These are phyloP conservation scores for Sporobolomyces phaffii DNA, from an alignment of 768 basidiomycete species.

Conservation along the genomic window DNA sequence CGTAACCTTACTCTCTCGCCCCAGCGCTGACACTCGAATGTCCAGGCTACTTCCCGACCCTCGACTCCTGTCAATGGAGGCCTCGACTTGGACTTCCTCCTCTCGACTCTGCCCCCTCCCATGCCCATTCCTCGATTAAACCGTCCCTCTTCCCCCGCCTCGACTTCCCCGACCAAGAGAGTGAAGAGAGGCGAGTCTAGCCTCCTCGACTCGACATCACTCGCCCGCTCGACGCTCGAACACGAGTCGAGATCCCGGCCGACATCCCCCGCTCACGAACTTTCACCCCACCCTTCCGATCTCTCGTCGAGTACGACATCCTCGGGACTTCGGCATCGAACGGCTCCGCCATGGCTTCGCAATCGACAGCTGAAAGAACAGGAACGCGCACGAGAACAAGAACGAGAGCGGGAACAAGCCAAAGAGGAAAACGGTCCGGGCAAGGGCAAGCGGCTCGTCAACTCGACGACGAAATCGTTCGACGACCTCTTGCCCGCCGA, in stretches of 20 bases:
- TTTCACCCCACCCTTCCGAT: not conserved
- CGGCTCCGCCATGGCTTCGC: not conserved
- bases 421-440: too few species aligned
- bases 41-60: not conserved
- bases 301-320: not conserved
- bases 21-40: not conserved
- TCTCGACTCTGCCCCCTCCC: not conserved
- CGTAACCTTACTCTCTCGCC: not conserved
- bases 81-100: not conserved
- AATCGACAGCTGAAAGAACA: constrained; percentile 8
- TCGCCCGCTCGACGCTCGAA: too few species aligned
- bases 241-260: too few species aligned
- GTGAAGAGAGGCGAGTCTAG: not conserved
- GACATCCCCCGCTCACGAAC: not conserved
- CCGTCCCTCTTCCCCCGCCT: not conserved
- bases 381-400: not conserved
- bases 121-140: not conserved
- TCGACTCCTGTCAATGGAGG: not conserved
- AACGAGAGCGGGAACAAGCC: too few species aligned
- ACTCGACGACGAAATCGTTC: not conserved
- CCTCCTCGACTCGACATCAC: constrained; percentile 1
- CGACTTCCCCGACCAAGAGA: not conserved
- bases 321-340: not conserved
- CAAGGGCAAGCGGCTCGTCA: not conserved
- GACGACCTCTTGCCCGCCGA: constrained; percentile 15